Conservation (phyloP, 2,329 filamentous ascomycete species). For the Paraconiothyrium brasiliense region DNA sequence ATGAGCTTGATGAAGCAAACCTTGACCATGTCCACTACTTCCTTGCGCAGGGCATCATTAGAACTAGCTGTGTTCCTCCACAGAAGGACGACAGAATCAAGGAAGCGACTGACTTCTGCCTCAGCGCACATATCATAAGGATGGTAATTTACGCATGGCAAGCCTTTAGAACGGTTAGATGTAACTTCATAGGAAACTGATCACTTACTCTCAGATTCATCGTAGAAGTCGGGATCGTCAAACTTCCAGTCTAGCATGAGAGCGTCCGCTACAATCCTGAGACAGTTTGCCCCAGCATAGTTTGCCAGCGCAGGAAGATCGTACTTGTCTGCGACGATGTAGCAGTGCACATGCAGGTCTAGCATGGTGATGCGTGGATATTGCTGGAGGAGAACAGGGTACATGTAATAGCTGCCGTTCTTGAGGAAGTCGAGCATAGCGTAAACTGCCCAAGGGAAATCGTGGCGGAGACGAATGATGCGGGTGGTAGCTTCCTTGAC, state of each 20-base stretch:
- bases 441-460: conserved; percentile 12
- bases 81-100: conserved; percentile 33
- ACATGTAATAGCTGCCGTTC: conserved; percentile 30
- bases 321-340: conserved; percentile 35
- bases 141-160: neutral
- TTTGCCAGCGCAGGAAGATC: conserved; percentile 22
- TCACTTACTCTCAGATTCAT: neutral
- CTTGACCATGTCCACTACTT: conserved; percentile 30
- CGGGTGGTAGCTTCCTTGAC: neutral
- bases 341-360: conserved; percentile 39
- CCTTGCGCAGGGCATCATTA: conserved; percentile 27
- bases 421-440: conserved; percentile 27
- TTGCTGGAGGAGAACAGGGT: conserved; percentile 15
- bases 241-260: conserved; percentile 17
- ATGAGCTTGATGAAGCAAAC: conserved; percentile 23
- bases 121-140: conserved; percentile 1
- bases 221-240: conserved; percentile 3
- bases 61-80: conserved; percentile 31
- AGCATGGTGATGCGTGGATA: conserved; percentile 31
- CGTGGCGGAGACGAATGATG: conserved; percentile 8
- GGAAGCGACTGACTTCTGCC: conserved; percentile 24
- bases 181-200: neutral
- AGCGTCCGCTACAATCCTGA: conserved; percentile 19
- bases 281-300: conserved; percentile 26
- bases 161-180: neutral